Base-by-base conservation (phyloP, 495 filamentous ascomycete species). In the Penicillium canariense region DNA sequence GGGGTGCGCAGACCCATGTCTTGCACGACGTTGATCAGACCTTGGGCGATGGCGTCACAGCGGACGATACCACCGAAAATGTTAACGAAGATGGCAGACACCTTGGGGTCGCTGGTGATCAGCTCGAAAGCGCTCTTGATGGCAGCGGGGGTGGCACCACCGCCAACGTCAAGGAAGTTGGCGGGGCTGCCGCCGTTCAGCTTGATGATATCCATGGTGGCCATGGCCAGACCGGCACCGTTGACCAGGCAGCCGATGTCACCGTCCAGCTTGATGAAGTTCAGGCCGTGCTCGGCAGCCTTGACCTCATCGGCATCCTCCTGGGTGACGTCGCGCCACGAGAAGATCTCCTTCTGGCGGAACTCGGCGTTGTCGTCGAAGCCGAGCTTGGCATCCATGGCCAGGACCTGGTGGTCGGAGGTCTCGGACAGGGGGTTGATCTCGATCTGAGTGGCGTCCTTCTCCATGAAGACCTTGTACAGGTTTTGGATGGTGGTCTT, bases 171-270 rank as follows among this genome's bases (percentile, higher is more conserved):
- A 54, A 98, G 82, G 87, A 98, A 98, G 82, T 98, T 98, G 54
- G 94, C 94, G 48, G 94, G 94, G 66, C 81, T 81, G 48, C 94
- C 94, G 66, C 94, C 94, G 78, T 98, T 98, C 25, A 98, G 84
- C 83, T 98, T 98, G 83, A 98, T 98, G 77, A 98, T 97, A 75
- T 98, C 94, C 94, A 98, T 98, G 62, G 94, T 98, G 50, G 94
- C 94, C 94, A 98, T 98, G 69, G 94, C 94, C 53, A 98, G 87
- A 79, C 94, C 94, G 60, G 94, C 94, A 71, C 94, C 94, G 75
- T 98, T 98, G 77, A 98, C 94, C 56, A 98, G 81, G 80, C 94
- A 98, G 69, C 94, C 94, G 71, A 98, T 98, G 72, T 98, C 94
- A 70, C 94, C 94, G 72, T 96, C 95, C 39, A 98, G 87, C 83